Evolutionary conservation across 2,329 filamentous ascomycete species (phyloP), one percentile per base, ranked within the genome.

Genomic region (Fusarium nanum): DNA sequence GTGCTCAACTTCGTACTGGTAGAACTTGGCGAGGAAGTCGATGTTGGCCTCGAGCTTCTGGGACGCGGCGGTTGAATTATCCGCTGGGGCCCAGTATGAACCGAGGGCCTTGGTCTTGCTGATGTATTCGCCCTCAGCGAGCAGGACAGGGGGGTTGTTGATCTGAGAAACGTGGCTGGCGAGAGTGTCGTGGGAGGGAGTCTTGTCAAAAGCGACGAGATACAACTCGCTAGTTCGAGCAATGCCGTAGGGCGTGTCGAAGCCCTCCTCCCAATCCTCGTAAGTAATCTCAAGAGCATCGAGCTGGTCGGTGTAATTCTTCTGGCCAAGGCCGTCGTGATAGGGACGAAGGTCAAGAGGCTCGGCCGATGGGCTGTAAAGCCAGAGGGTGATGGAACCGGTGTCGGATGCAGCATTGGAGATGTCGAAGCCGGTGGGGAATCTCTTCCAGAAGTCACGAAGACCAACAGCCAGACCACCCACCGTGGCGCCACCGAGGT

Each of bases 221-320:
- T 82, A 86, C 8, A 90, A 58, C 70, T 90, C 87, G 62, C 84
- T 89, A 0, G 87, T 89, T 41, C 86, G 79, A 0, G 83, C 86
- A 34, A 90, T 85, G 1, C 88, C 88, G 50, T 86, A 85, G 0
- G 88, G 85, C 0, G 85, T 88, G 58, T 85, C 81, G 44, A 87
- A 88, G 0, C 83, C 84, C 0, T 76, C 77, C 63, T 90, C 87
- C 64, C 83, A 90, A 64, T 90, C 88, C 63, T 91, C 88, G 61
- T 91, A 91, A 0, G 88, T 91, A 23, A 90, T 86, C 27, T 88
- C 83, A 0, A 90, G 81, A 3, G 87, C 88, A 61, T 89, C 87
- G 1, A 89, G 78, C 73, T 91, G 84, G 20, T 89, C 82, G 0
- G 79, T 81, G 61, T 89, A 90, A 1, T 82, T 86, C 45, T 88